Evolutionary conservation across 2,329 filamentous ascomycete species (phyloP).

Genomic region (Exophiala sp.): DNA sequence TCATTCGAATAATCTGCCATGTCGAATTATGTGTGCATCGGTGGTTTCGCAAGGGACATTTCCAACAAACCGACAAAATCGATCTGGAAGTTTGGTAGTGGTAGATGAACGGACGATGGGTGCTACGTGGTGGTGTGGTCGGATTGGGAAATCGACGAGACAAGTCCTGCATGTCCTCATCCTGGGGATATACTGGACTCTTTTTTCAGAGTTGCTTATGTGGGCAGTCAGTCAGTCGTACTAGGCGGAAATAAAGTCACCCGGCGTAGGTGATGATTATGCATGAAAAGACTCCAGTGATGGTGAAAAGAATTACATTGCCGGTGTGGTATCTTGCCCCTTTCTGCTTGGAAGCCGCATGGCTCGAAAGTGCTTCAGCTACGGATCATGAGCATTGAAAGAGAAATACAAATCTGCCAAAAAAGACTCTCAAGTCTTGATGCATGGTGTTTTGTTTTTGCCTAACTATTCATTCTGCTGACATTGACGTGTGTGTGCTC

Average conservation of each 20-base stretch:
- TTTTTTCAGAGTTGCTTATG: constrained; percentile 2
- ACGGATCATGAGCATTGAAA: constrained; percentile 14
- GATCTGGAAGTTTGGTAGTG: not conserved
- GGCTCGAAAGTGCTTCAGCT: constrained; percentile 25
- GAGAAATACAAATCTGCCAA: constrained; percentile 14
- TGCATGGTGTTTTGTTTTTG: not conserved
- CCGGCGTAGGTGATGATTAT: constrained; percentile 4
- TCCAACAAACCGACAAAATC: not conserved
- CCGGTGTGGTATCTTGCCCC: constrained; percentile 7
- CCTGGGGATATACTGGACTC: no score
- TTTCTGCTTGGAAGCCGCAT: constrained; percentile 14
- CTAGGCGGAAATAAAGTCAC: not conserved
- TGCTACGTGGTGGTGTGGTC: constrained; percentile 1
- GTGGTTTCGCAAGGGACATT: not conserved
- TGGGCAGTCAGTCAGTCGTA: constrained; percentile 7
- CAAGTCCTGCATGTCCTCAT: no score
- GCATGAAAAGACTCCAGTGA: constrained; percentile 2
- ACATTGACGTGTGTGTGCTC: not conserved
- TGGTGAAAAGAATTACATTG: constrained; percentile 5
- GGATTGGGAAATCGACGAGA: not conserved
- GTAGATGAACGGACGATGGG: not conserved
- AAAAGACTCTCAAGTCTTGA: not conserved
- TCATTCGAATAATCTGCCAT: constrained; percentile 1
- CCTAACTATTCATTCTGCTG: not conserved
- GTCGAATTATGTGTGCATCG: not conserved